phyloP scores from a whole-genome alignment of 2,329 filamentous ascomycete genomes.

The Colletotrichum sp. region DNA sequence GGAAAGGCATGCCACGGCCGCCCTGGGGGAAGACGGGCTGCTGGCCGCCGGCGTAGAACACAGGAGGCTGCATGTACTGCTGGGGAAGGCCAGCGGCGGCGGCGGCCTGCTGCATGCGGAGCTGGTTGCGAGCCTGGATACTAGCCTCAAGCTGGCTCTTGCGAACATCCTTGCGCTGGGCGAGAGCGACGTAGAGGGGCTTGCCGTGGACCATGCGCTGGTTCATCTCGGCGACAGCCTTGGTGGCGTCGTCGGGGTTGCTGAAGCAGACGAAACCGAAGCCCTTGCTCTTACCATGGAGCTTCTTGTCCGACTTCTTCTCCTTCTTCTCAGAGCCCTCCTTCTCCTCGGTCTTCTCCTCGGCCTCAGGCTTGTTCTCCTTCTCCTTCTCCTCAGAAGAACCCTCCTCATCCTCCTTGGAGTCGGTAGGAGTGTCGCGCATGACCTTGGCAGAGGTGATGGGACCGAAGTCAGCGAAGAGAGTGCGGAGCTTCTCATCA shows the following conservation, averaged over 20 bases:
- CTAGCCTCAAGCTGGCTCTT: constrained; percentile 99
- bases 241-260: constrained; percentile 98
- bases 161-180: constrained; percentile 99
- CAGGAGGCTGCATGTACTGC: constrained; percentile 85
- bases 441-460: constrained; percentile 99
- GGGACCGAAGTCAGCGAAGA: constrained; percentile 89
- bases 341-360: constrained; percentile 46
- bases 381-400: constrained; percentile 56
- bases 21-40: constrained; percentile 73
- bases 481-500: constrained; percentile 94
- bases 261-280: constrained; percentile 99
- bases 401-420: constrained; percentile 60
- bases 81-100: constrained; percentile 88
- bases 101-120: constrained; percentile 96
- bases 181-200: constrained; percentile 96
- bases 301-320: constrained; percentile 66
- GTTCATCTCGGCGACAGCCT: constrained; percentile 99
- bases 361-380: constrained; percentile 55
- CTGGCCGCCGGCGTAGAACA: constrained; percentile 90
- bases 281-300: constrained; percentile 96
- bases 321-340: constrained; percentile 62
- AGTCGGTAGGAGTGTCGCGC: constrained; percentile 75
- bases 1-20: constrained; percentile 71
- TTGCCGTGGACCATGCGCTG: constrained; percentile 98
- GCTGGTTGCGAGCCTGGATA: constrained; percentile 98